Conservation (phyloP, 208 protist genomes). For the Crithidia brevicula region DNA sequence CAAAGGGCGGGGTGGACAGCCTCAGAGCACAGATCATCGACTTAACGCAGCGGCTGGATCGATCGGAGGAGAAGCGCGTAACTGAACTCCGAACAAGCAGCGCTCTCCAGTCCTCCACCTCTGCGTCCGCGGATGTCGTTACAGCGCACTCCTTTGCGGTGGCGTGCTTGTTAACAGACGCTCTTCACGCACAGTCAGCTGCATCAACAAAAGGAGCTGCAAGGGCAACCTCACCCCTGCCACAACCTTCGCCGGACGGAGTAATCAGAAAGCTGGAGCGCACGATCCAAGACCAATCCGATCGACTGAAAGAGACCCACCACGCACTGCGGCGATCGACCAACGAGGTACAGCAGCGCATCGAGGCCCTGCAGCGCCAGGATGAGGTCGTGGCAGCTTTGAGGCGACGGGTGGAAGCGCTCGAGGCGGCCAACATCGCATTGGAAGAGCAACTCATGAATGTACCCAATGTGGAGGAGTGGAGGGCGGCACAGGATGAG, state of each 20-base stretch:
- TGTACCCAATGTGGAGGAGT: constrained; percentile 70
- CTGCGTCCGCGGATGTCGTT: constrained; percentile 2
- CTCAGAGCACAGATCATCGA: constrained; percentile 65
- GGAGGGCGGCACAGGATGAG: constrained; percentile 51
- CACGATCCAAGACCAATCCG: constrained; percentile 33
- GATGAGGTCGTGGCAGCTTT: constrained; percentile 48
- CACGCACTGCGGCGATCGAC: constrained; percentile 24
- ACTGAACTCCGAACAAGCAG: background rate
- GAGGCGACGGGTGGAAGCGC: constrained; percentile 46
- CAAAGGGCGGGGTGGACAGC: constrained; percentile 76
- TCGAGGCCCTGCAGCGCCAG: constrained; percentile 37
- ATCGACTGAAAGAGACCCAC: constrained; percentile 51
- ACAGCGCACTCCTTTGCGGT: constrained; percentile 12
- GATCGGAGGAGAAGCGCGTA: constrained; percentile 13
- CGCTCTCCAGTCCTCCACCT: background rate
- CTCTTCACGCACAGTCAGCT: background rate
- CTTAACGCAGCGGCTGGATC: constrained; percentile 45
- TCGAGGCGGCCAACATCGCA: constrained; percentile 22
- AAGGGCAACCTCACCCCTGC: background rate
- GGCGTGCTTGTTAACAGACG: constrained; percentile 18
- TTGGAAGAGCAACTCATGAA: constrained; percentile 30
- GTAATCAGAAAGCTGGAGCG: constrained; percentile 12
- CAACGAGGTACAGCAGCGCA: constrained; percentile 43
- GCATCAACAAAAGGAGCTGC: background rate
- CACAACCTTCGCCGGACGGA: background rate